These are phyloP conservation scores for Clonostachys sp. DNA, from an alignment of 2,329 filamentous ascomycete species.

Conservation along the genomic window DNA sequence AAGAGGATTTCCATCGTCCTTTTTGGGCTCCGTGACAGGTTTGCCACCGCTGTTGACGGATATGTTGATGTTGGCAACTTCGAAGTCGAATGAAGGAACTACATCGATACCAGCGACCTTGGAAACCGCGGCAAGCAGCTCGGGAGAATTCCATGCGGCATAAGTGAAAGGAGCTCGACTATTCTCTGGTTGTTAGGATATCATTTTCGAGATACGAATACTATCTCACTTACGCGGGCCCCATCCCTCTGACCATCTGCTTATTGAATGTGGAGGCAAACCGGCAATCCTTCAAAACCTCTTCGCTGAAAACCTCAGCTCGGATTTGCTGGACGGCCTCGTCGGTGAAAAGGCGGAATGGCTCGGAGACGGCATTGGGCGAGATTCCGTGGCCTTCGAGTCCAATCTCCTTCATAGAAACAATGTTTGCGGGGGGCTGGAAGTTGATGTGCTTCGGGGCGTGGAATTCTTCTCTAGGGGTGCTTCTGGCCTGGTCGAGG, in stretches of 20 bases:
- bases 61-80: slow-evolving; percentile 51
- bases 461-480: slow-evolving; percentile 33
- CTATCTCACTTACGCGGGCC: too few species aligned
- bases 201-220: too few species aligned
- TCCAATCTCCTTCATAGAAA: slow-evolving; percentile 56
- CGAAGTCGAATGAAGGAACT: slow-evolving; percentile 45
- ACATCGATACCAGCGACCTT: slow-evolving; percentile 50
- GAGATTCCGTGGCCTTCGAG: slow-evolving; percentile 55
- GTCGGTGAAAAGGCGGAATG: slow-evolving; percentile 58
- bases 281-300: slow-evolving; percentile 50
- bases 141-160: slow-evolving; percentile 34
- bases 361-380: slow-evolving; percentile 58
- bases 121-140: slow-evolving; percentile 40
- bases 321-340: slow-evolving; percentile 60
- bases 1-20: too few species aligned
- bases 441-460: slow-evolving; percentile 51
- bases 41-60: slow-evolving; percentile 40
- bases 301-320: slow-evolving; percentile 52
- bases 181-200: too few species aligned
- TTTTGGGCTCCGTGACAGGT: neutral
- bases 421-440: slow-evolving; percentile 40
- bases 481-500: slow-evolving; percentile 13
- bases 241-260: slow-evolving; percentile 49
- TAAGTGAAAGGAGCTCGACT: slow-evolving; percentile 58
- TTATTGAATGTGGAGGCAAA: slow-evolving; percentile 39